Evolutionary conservation across 2,329 filamentous ascomycete species (phyloP), one percentile per base, ranked within the genome.

Genomic region (Xylariaceae sp.): DNA sequence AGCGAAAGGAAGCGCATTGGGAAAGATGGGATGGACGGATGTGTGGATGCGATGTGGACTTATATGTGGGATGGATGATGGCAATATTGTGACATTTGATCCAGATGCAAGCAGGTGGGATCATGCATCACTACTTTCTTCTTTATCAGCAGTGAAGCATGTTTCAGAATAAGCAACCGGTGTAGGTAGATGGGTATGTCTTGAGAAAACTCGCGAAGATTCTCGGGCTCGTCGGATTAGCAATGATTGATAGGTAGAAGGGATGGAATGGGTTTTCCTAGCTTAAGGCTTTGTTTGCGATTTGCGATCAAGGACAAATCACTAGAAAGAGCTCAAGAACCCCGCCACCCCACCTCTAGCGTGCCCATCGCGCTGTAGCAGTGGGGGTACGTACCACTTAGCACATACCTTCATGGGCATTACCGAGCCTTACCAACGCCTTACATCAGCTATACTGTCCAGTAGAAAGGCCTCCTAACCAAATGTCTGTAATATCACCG

Each of bases 1-100:
- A 74, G 61, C 57, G 72, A 70, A 50, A 75, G 47, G 57, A 66
- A 58, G 69, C 68, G 74, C 75, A 77, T 77, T 58, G 54, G 56
- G 59, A 50, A 37, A 20, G 18, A n/a, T n/a, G n/a, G 15, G 53
- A 51, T 44, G 49, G 42, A 21, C 10, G 50, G 46, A 53, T 50
- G 47, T 24, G 47, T 11, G 50, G 46, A 53, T 50, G 47, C 27
- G 47, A 57, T 42, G 53, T 42, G 47, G 26, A 40, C 29, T 24
- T 57, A n/a, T 61, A 55, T 61, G 59, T 58, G 52, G 30, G 24
- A 40, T 43, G 29, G 41, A 24, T 6, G 23, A 37, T 21, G 26
- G 18, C 4, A 24, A 44, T 16, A 40, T 41, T 42, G 37, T 24
- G 42, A 41, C 27, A 41, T n/a, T n/a, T n/a, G 9, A 24, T 39